phyloP scores from a whole-genome alignment of 2,329 filamentous ascomycete species.

The Epichloe hybrida region DNA sequence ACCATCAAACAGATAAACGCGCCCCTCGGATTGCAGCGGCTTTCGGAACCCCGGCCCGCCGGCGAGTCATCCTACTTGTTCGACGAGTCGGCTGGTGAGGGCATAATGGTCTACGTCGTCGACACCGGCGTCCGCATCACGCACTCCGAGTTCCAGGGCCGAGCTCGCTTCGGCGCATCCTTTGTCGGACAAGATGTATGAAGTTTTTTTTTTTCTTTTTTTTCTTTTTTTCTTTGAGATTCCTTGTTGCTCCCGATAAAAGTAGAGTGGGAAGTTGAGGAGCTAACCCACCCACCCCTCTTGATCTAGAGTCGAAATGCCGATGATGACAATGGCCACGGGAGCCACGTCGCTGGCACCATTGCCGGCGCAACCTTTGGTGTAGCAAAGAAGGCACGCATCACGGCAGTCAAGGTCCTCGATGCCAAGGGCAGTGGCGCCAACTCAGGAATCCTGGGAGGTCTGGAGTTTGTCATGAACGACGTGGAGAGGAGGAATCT shows the following conservation, averaged over 20 bases:
- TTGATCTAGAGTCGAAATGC: not conserved
- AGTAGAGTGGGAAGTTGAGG: too few species aligned
- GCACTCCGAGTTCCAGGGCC: slow-evolving; percentile 43
- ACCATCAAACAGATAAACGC: slow-evolving; percentile 39
- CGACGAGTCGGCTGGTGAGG: slow-evolving; percentile 36
- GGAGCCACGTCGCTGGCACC: slow-evolving; percentile 50
- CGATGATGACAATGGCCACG: slow-evolving; percentile 46
- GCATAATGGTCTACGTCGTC: slow-evolving; percentile 49
- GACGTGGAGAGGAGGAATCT: slow-evolving; percentile 29
- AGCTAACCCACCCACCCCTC: not conserved
- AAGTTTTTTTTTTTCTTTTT: not conserved
- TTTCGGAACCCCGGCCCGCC: slow-evolving; percentile 29
- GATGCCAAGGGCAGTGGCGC: slow-evolving; percentile 25
- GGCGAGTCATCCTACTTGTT: slow-evolving; percentile 27
- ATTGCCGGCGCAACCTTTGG: slow-evolving; percentile 47
- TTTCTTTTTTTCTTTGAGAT: slow-evolving; percentile 4
- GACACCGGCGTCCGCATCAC: slow-evolving; percentile 48
- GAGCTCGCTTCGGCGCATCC: slow-evolving; percentile 40
- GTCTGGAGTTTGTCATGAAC: slow-evolving; percentile 41
- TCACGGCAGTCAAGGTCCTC: slow-evolving; percentile 49
- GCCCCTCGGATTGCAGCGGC: slow-evolving; percentile 37
- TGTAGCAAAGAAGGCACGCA: slow-evolving; percentile 42
- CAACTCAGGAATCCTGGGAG: slow-evolving; percentile 36
- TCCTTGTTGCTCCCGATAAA: not conserved
- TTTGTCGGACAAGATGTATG: slow-evolving; percentile 33